A percentile compares a stretch with the other conserved stretches of the same genome.
Evolutionary conservation across 192 early-diverging fungal genomes (phyloP).

Genomic region (Coemansia guatemalensis): DNA sequence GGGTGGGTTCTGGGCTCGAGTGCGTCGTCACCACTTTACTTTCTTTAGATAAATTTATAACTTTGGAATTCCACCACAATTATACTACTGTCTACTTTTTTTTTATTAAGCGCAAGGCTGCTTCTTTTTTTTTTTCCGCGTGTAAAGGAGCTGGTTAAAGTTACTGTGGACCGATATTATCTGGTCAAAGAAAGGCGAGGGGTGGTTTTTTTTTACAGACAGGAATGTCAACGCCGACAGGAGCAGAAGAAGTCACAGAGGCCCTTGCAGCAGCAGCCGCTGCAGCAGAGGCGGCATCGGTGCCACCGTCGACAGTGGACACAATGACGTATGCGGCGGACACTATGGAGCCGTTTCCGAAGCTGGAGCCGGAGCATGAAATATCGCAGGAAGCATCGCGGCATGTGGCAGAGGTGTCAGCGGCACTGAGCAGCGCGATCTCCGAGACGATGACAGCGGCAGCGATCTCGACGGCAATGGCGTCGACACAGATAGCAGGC

Average conservation of each 20-base stretch:
- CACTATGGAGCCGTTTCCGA: constrained; percentile 24
- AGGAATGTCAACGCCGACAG: constrained; percentile 17
- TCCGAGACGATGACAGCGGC: constrained; percentile 27
- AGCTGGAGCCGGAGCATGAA: constrained; percentile 17
- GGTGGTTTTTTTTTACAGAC: neutral
- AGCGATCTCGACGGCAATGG: constrained; percentile 31
- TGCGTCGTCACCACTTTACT: constrained; percentile 14
- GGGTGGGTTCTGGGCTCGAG: neutral
- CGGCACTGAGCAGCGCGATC: constrained; percentile 6
- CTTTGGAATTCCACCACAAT: neutral
- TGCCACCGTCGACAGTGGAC: neutral
- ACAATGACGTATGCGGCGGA: constrained; percentile 3
- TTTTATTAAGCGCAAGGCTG: neutral
- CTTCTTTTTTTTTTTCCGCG: neutral
- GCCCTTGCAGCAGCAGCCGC: constrained; percentile 16
- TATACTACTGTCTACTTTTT: neutral
- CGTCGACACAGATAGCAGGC: constrained; percentile 13
- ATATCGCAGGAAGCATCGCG: neutral
- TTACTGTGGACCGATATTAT: neutral
- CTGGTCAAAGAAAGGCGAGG: neutral
- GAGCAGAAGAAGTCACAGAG: constrained; percentile 5
- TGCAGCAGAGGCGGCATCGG: constrained; percentile 16
- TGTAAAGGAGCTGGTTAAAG: neutral
- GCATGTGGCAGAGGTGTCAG: neutral
- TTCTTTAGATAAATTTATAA: neutral